Evolutionary conservation across 208 protist species (phyloP).

Genomic region (Tritrichomonas musculus): DNA sequence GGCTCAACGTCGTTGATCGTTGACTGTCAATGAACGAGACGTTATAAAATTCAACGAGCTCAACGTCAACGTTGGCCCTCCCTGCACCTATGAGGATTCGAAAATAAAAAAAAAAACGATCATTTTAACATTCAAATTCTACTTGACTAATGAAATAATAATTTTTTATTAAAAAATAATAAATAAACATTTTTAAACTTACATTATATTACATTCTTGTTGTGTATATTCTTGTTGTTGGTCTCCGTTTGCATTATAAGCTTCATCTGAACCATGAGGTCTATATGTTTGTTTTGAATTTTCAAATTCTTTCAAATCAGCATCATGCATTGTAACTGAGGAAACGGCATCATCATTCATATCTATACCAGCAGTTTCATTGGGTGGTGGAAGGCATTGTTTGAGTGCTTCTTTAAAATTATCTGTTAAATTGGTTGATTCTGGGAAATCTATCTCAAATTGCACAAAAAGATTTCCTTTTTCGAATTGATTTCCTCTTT

Average conservation of each 20-base stretch:
- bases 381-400: not conserved
- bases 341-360: not conserved
- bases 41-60: too few relatives aligned
- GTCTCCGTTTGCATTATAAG: not conserved
- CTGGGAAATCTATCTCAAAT: slow-evolving; percentile 9
- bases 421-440: not conserved
- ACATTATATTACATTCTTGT: too few relatives aligned
- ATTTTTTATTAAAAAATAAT: too few relatives aligned
- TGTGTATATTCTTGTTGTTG: not conserved
- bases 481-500: not conserved
- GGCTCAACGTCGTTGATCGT: too few relatives aligned
- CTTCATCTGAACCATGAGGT: not conserved
- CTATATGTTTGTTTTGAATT: not conserved
- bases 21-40: too few relatives aligned
- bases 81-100: too few relatives aligned
- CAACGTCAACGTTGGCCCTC: too few relatives aligned
- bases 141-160: too few relatives aligned
- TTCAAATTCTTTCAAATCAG: not conserved
- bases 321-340: not conserved
- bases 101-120: too few relatives aligned
- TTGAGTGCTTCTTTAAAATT: not conserved
- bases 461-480: too few relatives aligned
- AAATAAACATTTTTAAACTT: too few relatives aligned
- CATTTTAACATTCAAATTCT: too few relatives aligned
- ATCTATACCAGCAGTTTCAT: not conserved